These are phyloP conservation scores for Alternaria tenuissima DNA, from an alignment of 2,329 filamentous ascomycete species.

Conservation along the genomic window DNA sequence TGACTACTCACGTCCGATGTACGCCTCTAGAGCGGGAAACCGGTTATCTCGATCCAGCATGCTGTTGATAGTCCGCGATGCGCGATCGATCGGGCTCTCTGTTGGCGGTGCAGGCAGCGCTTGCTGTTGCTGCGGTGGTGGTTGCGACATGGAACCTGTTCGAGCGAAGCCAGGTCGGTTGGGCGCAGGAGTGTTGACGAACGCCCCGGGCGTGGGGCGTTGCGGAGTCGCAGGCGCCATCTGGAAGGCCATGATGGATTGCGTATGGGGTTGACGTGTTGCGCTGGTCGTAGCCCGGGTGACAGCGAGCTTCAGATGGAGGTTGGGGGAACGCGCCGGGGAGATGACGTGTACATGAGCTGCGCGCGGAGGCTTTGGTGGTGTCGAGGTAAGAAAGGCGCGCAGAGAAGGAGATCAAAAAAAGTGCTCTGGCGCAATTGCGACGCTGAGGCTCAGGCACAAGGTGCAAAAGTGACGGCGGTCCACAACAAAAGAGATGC, in stretches of 20 bases:
- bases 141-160: slow-evolving; percentile 37
- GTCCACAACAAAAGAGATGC: slow-evolving; percentile 40
- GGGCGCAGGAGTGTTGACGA: slow-evolving; percentile 75
- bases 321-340: slow-evolving; percentile 41
- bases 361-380: slow-evolving; percentile 25
- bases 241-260: slow-evolving; percentile 39
- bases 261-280: slow-evolving; percentile 12
- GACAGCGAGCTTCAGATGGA: slow-evolving; percentile 37
- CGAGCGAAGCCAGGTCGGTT: slow-evolving; percentile 42
- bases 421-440: slow-evolving; percentile 37
- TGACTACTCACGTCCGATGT: slow-evolving; percentile 77
- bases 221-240: slow-evolving; percentile 63
- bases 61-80: slow-evolving; percentile 82
- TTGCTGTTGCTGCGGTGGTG: slow-evolving; percentile 31
- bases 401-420: slow-evolving; percentile 25
- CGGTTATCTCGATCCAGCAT: slow-evolving; percentile 77
- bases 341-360: slow-evolving; percentile 39
- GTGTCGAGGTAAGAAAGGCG: slow-evolving; percentile 24
- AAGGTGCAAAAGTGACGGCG: slow-evolving; percentile 32
- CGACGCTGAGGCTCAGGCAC: slow-evolving; percentile 31
- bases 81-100: slow-evolving; percentile 75
- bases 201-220: slow-evolving; percentile 77
- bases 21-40: slow-evolving; percentile 89
- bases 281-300: slow-evolving; percentile 31
- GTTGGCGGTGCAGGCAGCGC: slow-evolving; percentile 33